Evolutionary conservation across 2,329 filamentous ascomycete genomes (phyloP), one percentile per base, ranked within the genome.

Genomic region (Fusarium illudens): DNA sequence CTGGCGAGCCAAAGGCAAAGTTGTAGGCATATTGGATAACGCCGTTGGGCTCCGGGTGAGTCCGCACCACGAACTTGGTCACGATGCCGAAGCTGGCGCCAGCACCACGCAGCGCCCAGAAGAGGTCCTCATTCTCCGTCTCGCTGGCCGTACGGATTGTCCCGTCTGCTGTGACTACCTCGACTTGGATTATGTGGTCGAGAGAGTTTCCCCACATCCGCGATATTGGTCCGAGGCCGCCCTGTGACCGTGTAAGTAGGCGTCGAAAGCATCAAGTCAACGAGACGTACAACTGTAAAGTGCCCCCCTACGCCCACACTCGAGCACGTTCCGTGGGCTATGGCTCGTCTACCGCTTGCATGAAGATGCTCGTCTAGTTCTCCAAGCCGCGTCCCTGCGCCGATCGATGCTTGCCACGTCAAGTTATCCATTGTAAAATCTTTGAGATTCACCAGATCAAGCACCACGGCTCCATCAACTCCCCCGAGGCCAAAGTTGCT

Each of bases 321-420:
- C 0, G 87, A 86, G 61, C 87, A 89, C 1, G 85, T 84, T 10
- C 87, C 87, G 57, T 89, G 87, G 0, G 87, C 79, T 54, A 89
- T 84, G 3, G 87, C 87, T n/a, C 87, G 81, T 27, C 81, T 80
- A 6, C 85, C 86, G 55, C 83, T 80, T 8, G 81, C 72, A 58
- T 86, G 83, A 10, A 89, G 77, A 39, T 79, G 76, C 33, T 81
- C 73, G 10, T 85, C 84, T 13, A 90, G 76, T 53, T 87, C 81
- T 4, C 82, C 81, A 0, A 90, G 81, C n/a, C 73, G 79, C 32
- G 80, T 81, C 2, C 87, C 88, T 4, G 83, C 79, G 8, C 87
- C 87, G 60, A 88, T 82, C 0, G 80, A 85, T 6, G 87, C 87
- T 50, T 82, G 75, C 82, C 84, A 87, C 5, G 83, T 87, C 6